Evolutionary conservation across 1,284 basidiomycete genomes (phyloP).

Genomic region (Cerioporus squamosus): DNA sequence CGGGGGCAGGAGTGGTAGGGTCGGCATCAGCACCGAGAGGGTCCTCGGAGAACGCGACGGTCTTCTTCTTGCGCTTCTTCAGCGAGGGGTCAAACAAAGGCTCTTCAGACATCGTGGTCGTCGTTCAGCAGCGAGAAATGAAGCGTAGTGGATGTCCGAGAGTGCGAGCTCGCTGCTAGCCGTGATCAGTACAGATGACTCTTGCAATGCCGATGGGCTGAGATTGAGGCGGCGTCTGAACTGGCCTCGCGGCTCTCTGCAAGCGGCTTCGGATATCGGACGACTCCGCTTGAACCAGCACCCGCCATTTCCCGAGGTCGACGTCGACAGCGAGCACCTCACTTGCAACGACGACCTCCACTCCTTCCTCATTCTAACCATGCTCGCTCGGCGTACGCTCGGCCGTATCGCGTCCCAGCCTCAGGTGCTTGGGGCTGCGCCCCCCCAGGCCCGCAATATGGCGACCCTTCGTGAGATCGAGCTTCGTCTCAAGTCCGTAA

Average conservation of each 20-base stretch:
- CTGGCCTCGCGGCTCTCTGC: too few species aligned
- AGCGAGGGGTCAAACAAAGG: slow-evolving; percentile 83
- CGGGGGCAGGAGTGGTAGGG: slow-evolving; percentile 75
- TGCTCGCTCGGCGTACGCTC: slow-evolving; percentile 72
- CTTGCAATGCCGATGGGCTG: background rate
- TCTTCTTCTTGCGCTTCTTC: slow-evolving; percentile 87
- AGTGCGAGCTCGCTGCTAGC: slow-evolving; percentile 14
- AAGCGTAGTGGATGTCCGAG: slow-evolving; percentile 20
- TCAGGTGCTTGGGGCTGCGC: slow-evolving; percentile 61
- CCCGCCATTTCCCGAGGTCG: slow-evolving; percentile 27
- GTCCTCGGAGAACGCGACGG: slow-evolving; percentile 82
- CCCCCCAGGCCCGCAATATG: slow-evolving; percentile 82
- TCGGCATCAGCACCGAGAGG: slow-evolving; percentile 83
- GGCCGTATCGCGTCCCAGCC: slow-evolving; percentile 63
- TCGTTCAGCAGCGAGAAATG: slow-evolving; percentile 4
- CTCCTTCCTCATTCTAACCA: slow-evolving; percentile 26
- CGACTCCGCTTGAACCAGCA: slow-evolving; percentile 25
- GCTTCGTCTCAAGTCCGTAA: slow-evolving; percentile 94
- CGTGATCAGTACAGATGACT: slow-evolving; percentile 27
- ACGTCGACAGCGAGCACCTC: slow-evolving; percentile 22
- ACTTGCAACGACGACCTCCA: slow-evolving; percentile 27
- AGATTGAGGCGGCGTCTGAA: slow-evolving; percentile 17
- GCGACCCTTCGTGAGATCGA: slow-evolving; percentile 98
- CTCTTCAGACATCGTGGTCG: slow-evolving; percentile 59
- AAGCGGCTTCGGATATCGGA: slow-evolving; percentile 4